A percentile compares a stretch with the other conserved stretches of the same genome.
phyloP scores from a whole-genome alignment of 345 rosid genomes.

The Citrus medica region DNA sequence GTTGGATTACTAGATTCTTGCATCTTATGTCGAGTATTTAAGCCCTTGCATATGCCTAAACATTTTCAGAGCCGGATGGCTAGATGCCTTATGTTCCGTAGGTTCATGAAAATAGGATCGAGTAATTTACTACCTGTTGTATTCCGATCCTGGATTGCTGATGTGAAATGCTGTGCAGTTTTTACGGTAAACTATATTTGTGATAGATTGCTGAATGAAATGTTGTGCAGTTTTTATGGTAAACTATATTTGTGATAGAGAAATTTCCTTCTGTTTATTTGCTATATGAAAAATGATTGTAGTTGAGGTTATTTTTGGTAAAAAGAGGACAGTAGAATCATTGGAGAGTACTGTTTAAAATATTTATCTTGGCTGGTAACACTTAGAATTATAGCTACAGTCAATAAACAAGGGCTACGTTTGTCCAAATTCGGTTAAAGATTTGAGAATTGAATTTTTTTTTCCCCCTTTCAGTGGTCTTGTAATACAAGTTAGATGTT shows the following conservation, averaged over 20 bases:
- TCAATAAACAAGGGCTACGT: not conserved
- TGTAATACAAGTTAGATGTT: not conserved
- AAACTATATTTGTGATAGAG: not conserved
- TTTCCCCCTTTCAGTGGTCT: not conserved
- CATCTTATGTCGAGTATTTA: not conserved
- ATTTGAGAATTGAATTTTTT: not conserved
- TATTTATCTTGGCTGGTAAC: not conserved
- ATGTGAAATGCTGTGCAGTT: not conserved
- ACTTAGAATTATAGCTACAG: not conserved
- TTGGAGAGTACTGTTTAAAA: not conserved
- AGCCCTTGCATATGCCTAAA: not conserved
- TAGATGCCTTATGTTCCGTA: not conserved
- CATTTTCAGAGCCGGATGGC: not conserved
- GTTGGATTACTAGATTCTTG: not conserved
- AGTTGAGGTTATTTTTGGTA: not conserved
- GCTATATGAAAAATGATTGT: not conserved
- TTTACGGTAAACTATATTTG: not conserved
- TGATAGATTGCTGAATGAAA: too few species aligned
- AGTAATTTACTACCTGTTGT: not conserved
- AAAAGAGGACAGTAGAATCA: not conserved
- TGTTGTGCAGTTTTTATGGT: too few species aligned
- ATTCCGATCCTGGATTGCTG: not conserved
- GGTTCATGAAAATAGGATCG: not conserved
- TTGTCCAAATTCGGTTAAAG: not conserved
- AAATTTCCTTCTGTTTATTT: not conserved